Base-by-base conservation (phyloP, 306 rosid genomes). In the Morella rubra region DNA sequence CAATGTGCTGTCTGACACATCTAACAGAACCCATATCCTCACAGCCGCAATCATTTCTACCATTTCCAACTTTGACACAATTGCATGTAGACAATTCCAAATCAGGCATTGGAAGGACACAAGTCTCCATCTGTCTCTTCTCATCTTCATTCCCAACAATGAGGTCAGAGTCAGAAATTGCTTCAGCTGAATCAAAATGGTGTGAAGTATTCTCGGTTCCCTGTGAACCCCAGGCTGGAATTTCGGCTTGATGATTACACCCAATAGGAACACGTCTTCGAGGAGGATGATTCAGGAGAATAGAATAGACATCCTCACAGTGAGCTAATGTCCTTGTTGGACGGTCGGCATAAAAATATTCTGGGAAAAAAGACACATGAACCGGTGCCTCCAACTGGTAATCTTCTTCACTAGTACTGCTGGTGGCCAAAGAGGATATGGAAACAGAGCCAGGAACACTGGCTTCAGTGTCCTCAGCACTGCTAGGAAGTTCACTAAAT, bases 221-320 rank as follows among this genome's bases (percentile, higher is more conserved):
- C 44, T 19, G 50, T 62, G 85, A 86, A 8, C 14, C 42, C 87
- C 91, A 89, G 40, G 73, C 20, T 32, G 91, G 88, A 76, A 89
- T 77, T 32, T 45, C 67, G 52, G 87, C 91, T 81, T 87, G 93
- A 80, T 87, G 84, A 78, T 83, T 74, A 45, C 80, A 73, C 45
- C 91, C 93, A 51, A 87, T 18, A 12, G 90, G 88, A 80, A 87
- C 84, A 70, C 73, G 76, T 67, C 60, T 83, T 84, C 87, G 75
- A 4, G 86, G 85, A 76, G 78, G 70, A 71, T 68, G 7, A 71
- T 83, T 84, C 42, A 27, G 49, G 42, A 68, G 74, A 44, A 60
- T 54, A 37, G 81, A 61, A 82, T 70, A 73, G 13, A 18, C 74
- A 77, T 80, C 88, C 72, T 81, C 86, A 41, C 53, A 18, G 65